Evolutionary conservation across 1,139 yeast genomes (phyloP).

Genomic region (Diutina pseudorugosa): DNA sequence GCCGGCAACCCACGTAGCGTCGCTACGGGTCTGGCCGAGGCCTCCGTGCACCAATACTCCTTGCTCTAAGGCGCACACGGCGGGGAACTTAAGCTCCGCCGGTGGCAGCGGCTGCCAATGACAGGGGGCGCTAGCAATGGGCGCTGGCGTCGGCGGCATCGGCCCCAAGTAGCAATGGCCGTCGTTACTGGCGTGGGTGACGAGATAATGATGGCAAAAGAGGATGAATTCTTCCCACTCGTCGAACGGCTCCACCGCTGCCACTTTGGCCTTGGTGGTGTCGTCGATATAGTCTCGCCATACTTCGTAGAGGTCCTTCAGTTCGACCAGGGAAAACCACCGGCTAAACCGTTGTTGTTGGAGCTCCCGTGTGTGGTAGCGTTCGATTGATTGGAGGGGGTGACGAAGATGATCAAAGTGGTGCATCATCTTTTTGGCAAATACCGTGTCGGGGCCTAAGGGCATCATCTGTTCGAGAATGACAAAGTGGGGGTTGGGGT

Average conservation of each 20-base stretch:
- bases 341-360: conserved; percentile 40
- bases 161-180: background rate
- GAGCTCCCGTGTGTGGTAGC: conserved; percentile 38
- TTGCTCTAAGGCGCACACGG: conserved; percentile 16
- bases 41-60: conserved; percentile 43
- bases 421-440: conserved; percentile 62
- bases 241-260: conserved; percentile 55
- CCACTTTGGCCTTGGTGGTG: conserved; percentile 30
- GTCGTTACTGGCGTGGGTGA: conserved; percentile 49
- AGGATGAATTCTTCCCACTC: conserved; percentile 76
- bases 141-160: background rate
- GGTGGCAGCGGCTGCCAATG: background rate
- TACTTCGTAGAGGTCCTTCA: conserved; percentile 42
- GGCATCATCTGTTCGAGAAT: conserved; percentile 68
- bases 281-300: conserved; percentile 38
- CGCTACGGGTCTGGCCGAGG: conserved; percentile 30
- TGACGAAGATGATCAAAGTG: conserved; percentile 61
- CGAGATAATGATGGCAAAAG: conserved; percentile 66
- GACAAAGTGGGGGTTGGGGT: conserved; percentile 44
- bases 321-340: conserved; percentile 35
- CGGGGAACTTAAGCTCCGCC: conserved; percentile 35
- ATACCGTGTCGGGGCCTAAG: conserved; percentile 47
- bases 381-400: conserved; percentile 55
- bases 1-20: conserved; percentile 10
- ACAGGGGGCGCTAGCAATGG: background rate